Conservation (phyloP, 1,284 basidiomycete genomes). For the Cutaneotrichosporon cavernicola region DNA sequence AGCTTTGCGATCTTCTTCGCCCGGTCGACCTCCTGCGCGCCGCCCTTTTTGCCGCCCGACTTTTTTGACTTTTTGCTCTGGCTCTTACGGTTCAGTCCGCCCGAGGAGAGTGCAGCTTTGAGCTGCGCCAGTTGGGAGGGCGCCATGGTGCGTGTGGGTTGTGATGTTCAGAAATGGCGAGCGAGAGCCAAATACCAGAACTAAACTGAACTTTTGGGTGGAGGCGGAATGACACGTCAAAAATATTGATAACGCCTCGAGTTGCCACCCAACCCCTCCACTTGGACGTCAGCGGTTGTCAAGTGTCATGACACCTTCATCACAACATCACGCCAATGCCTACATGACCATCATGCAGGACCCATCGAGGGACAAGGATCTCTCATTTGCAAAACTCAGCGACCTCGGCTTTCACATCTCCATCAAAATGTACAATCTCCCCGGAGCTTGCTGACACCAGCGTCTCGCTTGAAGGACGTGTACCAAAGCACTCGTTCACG, state of each 20-base stretch:
- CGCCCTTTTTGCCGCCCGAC: slow-evolving; percentile 56
- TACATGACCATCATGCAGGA: slow-evolving; percentile 32
- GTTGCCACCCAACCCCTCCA: slow-evolving; percentile 3
- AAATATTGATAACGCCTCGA: neutral
- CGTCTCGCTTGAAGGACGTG: slow-evolving; percentile 78
- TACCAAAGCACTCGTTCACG: slow-evolving; percentile 64
- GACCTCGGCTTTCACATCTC: slow-evolving; percentile 83
- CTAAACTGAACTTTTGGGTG: slow-evolving; percentile 8
- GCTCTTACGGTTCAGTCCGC: slow-evolving; percentile 66
- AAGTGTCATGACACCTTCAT: neutral
- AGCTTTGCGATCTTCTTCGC: slow-evolving; percentile 75
- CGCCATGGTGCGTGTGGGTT: slow-evolving; percentile 35
- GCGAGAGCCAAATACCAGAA: neutral
- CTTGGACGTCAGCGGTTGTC: neutral
- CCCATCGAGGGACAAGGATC: slow-evolving; percentile 59
- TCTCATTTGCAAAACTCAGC: slow-evolving; percentile 82
- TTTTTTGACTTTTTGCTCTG: slow-evolving; percentile 57
- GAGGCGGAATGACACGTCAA: slow-evolving; percentile 3
- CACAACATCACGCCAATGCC: neutral
- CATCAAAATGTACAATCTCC: slow-evolving; percentile 68
- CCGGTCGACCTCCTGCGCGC: slow-evolving; percentile 68
- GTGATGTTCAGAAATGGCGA: neutral
- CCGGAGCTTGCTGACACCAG: slow-evolving; percentile 53
- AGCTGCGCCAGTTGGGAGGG: slow-evolving; percentile 79
- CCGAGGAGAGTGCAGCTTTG: slow-evolving; percentile 73